phyloP scores from a whole-genome alignment of 495 filamentous ascomycete species.

The Amphirosellinia nigrospora region DNA sequence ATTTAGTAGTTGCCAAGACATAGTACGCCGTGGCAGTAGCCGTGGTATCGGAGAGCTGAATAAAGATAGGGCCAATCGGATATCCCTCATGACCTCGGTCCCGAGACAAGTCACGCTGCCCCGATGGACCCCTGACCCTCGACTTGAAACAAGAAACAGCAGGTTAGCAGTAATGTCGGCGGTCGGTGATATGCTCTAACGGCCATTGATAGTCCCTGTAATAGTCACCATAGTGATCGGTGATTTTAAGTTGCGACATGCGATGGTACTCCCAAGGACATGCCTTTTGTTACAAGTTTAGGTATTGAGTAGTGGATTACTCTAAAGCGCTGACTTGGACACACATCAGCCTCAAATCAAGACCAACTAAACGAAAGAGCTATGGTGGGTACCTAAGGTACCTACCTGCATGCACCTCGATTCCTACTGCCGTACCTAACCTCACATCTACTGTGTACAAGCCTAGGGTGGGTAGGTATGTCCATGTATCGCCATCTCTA shows the following conservation, averaged over 20 bases:
- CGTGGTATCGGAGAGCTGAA: not conserved
- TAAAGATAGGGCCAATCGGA: not conserved
- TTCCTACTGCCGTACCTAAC: too few species aligned
- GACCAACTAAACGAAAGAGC: not conserved
- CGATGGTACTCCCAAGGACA: too few species aligned
- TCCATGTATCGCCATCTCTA: not conserved
- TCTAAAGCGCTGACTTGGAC: not conserved
- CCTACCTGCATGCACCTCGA: not conserved
- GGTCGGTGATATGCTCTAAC: not conserved
- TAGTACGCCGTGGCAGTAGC: not conserved
- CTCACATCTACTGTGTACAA: too few species aligned
- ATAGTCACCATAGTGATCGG: too few species aligned
- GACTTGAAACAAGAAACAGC: not conserved
- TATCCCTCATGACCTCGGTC: constrained; percentile 15
- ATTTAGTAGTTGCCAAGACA: not conserved
- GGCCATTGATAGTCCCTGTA: not conserved
- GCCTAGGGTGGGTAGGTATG: too few species aligned
- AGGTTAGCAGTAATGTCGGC: not conserved
- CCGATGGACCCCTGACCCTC: not conserved
- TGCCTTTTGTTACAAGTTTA: too few species aligned
- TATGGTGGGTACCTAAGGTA: not conserved
- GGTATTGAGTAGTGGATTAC: not conserved
- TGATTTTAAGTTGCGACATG: constrained; percentile 17
- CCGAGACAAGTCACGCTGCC: constrained; percentile 7
- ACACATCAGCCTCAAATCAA: not conserved